Percentiles rank a stretch among this genome's conserved stretches.
Conservation (phyloP, 768 basidiomycete species). For the Pleurotus tuoliensis region DNA sequence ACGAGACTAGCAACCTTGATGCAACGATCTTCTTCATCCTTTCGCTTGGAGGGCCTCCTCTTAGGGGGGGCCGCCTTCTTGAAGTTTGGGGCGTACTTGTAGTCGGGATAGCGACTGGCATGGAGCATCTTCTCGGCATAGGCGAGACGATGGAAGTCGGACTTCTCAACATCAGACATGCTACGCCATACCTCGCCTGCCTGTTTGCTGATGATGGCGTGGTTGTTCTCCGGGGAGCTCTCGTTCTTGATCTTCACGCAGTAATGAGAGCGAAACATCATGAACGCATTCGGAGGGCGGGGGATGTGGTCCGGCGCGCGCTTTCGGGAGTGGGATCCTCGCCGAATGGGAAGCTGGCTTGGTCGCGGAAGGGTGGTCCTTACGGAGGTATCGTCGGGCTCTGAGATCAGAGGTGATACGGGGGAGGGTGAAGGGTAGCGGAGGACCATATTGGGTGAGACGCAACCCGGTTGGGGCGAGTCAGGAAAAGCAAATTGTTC, state of each 20-base stretch:
- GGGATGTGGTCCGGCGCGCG: constrained; percentile 50
- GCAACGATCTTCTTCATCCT: constrained; percentile 46
- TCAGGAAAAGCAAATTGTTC: background rate
- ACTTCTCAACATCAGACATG: constrained; percentile 46
- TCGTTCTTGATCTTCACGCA: constrained; percentile 46
- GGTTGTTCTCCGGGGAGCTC: constrained; percentile 49
- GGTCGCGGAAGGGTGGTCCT: background rate
- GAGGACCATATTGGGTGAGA: constrained; percentile 1
- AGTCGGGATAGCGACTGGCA: constrained; percentile 43
- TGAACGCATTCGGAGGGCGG: constrained; percentile 84
- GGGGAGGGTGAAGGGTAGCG: constrained; percentile 7
- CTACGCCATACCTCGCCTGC: constrained; percentile 53
- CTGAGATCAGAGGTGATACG: constrained; percentile 2
- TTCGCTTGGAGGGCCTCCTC: constrained; percentile 50
- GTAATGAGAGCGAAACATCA: constrained; percentile 62
- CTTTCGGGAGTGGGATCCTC: constrained; percentile 17
- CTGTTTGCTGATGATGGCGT: constrained; percentile 55
- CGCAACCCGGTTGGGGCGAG: background rate
- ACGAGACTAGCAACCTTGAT: constrained; percentile 46
- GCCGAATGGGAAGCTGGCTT: constrained; percentile 6
- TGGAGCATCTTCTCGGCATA: constrained; percentile 50
- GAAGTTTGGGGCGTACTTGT: constrained; percentile 46
- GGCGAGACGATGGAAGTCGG: constrained; percentile 47
- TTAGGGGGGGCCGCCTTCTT: constrained; percentile 42
- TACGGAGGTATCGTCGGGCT: background rate